Evolutionary conservation across 2,329 filamentous ascomycete genomes (phyloP), one percentile per base, ranked within the genome.

Genomic region (Ophiostoma tasmaniense): DNA sequence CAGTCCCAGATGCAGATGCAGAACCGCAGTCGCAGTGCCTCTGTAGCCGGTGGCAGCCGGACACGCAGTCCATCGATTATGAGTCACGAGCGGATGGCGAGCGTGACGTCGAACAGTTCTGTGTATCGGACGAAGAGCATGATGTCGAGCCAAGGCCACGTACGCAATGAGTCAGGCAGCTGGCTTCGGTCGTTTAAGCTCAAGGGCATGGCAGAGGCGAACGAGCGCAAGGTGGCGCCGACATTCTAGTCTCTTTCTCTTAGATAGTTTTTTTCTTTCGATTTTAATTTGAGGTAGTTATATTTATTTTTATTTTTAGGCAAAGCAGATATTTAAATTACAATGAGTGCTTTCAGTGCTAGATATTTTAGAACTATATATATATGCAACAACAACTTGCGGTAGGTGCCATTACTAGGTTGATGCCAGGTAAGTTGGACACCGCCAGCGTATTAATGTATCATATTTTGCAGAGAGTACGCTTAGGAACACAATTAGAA

Each of bases 141-240:
- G 50, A 55, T 55, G 50, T 55, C 50, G 61, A 64, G 33, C 35
- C 61, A 37, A 35, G 66, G 66, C 7, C 66, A 67, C n/a, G n/a
- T 37, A n/a, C 28, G 66, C 28, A 62, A 42, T 33, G 14, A 28
- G 50, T 67, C 66, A 3, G 66, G 66, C 50, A 69, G 72, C 30
- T 73, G 73, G 33, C 28, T 75, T 65, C 71, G 73, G 68, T 72
- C 73, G 11, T 74, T 75, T 30, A 74, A 74, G 66, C 45, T 74
- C 42, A 69, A 37, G 69, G 72, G 68, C 67, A 69, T 72, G 2
- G 55, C 72, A 25, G 70, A 70, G 11, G 73, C 73, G 33, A 68
- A 68, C 6, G 73, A 70, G 35, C 70, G 72, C 69, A 74, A 73
- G 69, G 70, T 76, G n/a, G 70, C 70, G 42, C 75, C 75, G 4